Percentiles rank a stretch among this genome's conserved stretches.
phyloP scores from a whole-genome alignment of 2,329 filamentous ascomycete genomes.

The Teratosphaeriaceae sp. region DNA sequence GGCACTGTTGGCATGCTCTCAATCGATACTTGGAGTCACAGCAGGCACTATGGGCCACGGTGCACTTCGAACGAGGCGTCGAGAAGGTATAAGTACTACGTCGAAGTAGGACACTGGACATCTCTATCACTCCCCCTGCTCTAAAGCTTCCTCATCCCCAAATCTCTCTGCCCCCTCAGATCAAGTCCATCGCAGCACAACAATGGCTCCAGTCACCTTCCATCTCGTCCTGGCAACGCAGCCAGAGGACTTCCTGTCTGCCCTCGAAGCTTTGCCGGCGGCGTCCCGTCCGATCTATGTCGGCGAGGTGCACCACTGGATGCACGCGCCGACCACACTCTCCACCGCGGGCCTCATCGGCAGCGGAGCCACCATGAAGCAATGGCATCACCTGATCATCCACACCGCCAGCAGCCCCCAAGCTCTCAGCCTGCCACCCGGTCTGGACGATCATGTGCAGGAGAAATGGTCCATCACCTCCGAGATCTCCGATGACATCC shows the following conservation, averaged over 20 bases:
- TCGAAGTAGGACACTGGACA: too few species aligned
- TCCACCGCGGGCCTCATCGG: conserved; percentile 12
- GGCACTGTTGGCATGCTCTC: too few species aligned
- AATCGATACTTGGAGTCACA: too few species aligned
- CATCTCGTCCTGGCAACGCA: conserved; percentile 9
- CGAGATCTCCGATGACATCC: conserved; percentile 6
- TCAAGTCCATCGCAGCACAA: too few species aligned
- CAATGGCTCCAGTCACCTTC: conserved; percentile 19
- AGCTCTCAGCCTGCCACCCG: neutral
- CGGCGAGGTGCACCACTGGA: conserved; percentile 18
- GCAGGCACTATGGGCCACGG: too few species aligned
- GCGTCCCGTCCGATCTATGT: conserved; percentile 10
- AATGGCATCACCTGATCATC: conserved; percentile 17
- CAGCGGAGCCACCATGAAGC: conserved; percentile 4
- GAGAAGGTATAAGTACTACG: neutral
- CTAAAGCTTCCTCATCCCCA: too few species aligned
- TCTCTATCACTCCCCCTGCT: too few species aligned
- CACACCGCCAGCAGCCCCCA: neutral
- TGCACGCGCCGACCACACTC: conserved; percentile 13
- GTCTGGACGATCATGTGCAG: neutral
- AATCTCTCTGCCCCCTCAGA: neutral
- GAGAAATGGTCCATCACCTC: conserved; percentile 16
- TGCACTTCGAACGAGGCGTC: too few species aligned
- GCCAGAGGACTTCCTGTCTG: conserved; percentile 6
- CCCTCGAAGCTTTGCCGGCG: conserved; percentile 1